These are phyloP conservation scores for Novymonas esmeraldas DNA, from an alignment of 208 protist genomes.

Conservation along the genomic window DNA sequence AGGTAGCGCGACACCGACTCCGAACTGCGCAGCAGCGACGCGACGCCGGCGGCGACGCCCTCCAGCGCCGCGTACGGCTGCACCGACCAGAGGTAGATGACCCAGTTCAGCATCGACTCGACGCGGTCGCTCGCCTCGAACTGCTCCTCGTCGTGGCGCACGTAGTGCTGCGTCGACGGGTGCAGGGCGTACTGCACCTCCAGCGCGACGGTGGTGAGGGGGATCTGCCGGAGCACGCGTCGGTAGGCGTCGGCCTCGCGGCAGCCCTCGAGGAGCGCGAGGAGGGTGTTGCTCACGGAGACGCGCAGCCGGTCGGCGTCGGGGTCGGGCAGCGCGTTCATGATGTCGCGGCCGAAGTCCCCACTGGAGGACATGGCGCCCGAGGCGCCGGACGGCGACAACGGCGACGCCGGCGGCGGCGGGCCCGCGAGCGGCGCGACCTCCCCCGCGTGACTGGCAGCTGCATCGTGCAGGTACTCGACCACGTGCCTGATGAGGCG, in stretches of 20 bases:
- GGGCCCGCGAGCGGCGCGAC: too few relatives aligned
- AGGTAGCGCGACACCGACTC: conserved; percentile 42
- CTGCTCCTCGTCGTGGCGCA: conserved; percentile 39
- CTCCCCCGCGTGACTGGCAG: too few relatives aligned
- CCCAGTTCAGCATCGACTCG: conserved; percentile 79
- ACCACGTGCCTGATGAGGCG: conserved; percentile 42
- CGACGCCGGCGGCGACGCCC: conserved; percentile 44
- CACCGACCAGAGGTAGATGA: conserved; percentile 68
- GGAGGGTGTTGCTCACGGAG: conserved; percentile 57
- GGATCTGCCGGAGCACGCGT: conserved; percentile 61
- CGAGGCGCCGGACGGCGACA: too few relatives aligned
- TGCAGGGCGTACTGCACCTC: conserved; percentile 46
- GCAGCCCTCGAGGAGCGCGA: conserved; percentile 80
- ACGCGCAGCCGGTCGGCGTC: conserved; percentile 53
- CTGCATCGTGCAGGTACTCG: conserved; percentile 27
- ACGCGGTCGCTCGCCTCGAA: conserved; percentile 49
- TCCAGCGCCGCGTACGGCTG: conserved; percentile 44
- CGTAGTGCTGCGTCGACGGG: conserved; percentile 30
- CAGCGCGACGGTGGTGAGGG: conserved; percentile 46
- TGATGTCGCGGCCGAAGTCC: conserved; percentile 16
- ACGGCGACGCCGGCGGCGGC: too few relatives aligned
- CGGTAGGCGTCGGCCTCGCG: conserved; percentile 44
- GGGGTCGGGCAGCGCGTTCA: conserved; percentile 38
- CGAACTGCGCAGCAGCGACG: conserved; percentile 47
- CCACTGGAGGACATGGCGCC: too few relatives aligned